Evolutionary conservation across 768 basidiomycete species (phyloP).

Genomic region (Podaxis pistillaris): DNA sequence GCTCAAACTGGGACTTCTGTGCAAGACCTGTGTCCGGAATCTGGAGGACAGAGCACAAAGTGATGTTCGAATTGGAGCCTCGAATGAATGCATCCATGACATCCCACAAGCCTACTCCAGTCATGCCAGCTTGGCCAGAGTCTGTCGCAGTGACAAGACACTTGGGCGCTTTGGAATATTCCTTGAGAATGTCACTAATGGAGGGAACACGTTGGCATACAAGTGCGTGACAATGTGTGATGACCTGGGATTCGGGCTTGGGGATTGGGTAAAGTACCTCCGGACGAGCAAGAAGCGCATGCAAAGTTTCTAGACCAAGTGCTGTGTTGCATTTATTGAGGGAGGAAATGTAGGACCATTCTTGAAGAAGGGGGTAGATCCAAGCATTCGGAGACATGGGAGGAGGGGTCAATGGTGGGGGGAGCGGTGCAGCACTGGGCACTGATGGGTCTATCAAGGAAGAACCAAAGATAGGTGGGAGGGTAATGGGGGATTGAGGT

Average conservation of each 20-base stretch:
- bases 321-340: neutral
- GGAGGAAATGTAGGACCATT: neutral
- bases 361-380: neutral
- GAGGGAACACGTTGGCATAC: neutral
- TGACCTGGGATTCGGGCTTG: neutral
- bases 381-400: neutral
- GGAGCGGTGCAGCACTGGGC: neutral
- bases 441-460: too few relatives aligned
- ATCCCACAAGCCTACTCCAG: neutral
- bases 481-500: too few relatives aligned
- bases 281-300: neutral
- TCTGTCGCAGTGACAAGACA: neutral
- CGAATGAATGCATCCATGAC: neutral
- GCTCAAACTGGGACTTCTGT: neutral
- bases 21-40: neutral
- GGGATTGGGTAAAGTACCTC: neutral
- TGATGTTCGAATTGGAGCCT: neutral
- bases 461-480: too few relatives aligned
- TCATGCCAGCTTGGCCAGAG: neutral
- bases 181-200: neutral
- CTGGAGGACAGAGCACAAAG: neutral
- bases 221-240: neutral
- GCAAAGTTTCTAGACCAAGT: neutral
- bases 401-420: neutral
- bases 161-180: neutral